phyloP scores from a whole-genome alignment of 2,329 filamentous ascomycete species.

The Penicillium vulpinum region DNA sequence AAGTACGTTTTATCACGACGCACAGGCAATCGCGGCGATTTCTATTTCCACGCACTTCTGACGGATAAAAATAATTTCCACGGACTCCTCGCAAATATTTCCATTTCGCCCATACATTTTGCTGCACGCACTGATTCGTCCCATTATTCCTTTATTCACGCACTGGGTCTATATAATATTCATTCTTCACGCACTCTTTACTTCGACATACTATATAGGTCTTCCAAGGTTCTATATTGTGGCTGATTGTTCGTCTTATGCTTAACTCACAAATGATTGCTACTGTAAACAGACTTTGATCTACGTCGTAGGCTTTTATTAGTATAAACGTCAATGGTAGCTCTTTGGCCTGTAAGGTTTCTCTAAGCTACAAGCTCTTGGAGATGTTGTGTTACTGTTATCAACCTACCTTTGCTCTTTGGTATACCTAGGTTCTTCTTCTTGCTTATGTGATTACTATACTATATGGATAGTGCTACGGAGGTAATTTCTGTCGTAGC shows the following conservation, averaged over 20 bases:
- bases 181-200: neutral
- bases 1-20: neutral
- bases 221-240: no score
- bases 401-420: neutral
- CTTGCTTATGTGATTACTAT: neutral
- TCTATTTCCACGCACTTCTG: neutral
- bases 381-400: neutral
- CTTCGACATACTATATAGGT: no score
- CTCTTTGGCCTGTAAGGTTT: neutral
- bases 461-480: no score
- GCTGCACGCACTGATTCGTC: neutral
- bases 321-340: neutral
- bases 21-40: rapidly evolving
- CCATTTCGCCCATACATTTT: neutral
- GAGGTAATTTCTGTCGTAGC: no score
- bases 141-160: neutral
- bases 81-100: neutral
- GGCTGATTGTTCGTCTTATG: no score
- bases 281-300: neutral
- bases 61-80: neutral
- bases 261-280: neutral
- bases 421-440: neutral
- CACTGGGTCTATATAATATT: no score
- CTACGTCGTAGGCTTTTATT: neutral
- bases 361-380: neutral